A percentile compares a stretch with the other conserved stretches of the same genome.
Evolutionary conservation across 1,139 yeast species (phyloP).

Genomic region (Saccharomycopsis crataegensis): DNA sequence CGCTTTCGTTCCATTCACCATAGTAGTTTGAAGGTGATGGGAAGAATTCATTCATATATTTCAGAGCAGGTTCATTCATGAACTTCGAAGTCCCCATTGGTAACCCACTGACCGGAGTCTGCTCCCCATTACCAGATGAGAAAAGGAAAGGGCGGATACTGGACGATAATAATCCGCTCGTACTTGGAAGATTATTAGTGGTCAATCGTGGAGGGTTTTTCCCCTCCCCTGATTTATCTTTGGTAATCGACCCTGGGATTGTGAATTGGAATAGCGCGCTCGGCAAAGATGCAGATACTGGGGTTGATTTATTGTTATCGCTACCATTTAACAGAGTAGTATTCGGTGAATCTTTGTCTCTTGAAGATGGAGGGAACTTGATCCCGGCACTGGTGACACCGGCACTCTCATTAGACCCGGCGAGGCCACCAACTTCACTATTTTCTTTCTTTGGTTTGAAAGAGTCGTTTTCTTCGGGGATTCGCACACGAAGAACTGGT

Average conservation of each 20-base stretch:
- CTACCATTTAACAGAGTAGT: background rate
- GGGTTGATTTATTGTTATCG: conserved; percentile 27
- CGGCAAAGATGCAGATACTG: conserved; percentile 26
- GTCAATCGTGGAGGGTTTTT: conserved; percentile 16
- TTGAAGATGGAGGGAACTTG: background rate
- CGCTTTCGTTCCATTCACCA: conserved; percentile 16
- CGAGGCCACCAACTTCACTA: background rate
- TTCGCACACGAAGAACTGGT: conserved; percentile 45
- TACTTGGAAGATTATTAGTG: conserved; percentile 17
- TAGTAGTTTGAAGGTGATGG: conserved; percentile 48
- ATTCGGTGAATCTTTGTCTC: background rate
- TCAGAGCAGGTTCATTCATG: conserved; percentile 32
- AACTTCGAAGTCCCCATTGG: conserved; percentile 8
- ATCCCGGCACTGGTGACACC: background rate
- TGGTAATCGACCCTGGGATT: conserved; percentile 17
- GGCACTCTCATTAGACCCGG: background rate
- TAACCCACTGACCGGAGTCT: conserved; percentile 41
- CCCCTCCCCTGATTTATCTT: conserved; percentile 1
- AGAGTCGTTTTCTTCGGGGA: conserved; percentile 28
- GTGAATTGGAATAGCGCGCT: conserved; percentile 23
- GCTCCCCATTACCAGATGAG: conserved; percentile 32
- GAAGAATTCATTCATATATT: conserved; percentile 47
- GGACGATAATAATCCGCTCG: conserved; percentile 18
- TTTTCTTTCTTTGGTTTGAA: conserved; percentile 2
- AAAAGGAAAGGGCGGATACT: conserved; percentile 19